phyloP scores from a whole-genome alignment of 306 rosid genomes.

The Neltuma alba region DNA sequence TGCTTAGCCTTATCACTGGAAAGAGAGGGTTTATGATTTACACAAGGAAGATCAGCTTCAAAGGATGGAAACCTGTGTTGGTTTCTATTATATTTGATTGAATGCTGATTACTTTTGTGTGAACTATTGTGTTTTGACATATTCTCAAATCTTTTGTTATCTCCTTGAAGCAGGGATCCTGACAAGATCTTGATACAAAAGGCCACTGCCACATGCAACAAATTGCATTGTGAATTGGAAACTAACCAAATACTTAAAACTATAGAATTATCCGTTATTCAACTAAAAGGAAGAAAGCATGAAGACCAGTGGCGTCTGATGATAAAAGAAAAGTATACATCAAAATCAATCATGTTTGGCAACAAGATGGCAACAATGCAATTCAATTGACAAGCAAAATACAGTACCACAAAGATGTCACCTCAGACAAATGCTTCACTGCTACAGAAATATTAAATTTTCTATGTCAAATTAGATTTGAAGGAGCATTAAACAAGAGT shows the following conservation, averaged over 20 bases:
- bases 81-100: constrained; percentile 58
- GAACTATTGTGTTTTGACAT: constrained; percentile 61
- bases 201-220: constrained; percentile 46
- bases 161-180: constrained; percentile 41
- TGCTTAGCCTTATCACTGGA: constrained; percentile 42
- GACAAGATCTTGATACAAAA: constrained; percentile 40
- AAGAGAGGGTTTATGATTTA: constrained; percentile 42
- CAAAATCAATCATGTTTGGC: not conserved
- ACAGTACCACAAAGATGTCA: not conserved
- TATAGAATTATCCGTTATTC: not conserved
- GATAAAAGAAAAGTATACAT: not conserved
- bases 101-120: constrained; percentile 51
- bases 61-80: constrained; percentile 41
- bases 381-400: not conserved
- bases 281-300: not conserved
- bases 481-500: not conserved
- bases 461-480: not conserved
- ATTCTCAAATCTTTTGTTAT: constrained; percentile 38
- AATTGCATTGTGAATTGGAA: constrained; percentile 32
- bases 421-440: not conserved
- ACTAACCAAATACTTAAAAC: not conserved
- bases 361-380: not conserved
- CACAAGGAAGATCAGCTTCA: constrained; percentile 48
- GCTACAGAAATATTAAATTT: not conserved
- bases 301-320: not conserved